Evolutionary conservation across 495 filamentous ascomycete species (phyloP), one percentile per base, ranked within the genome.

Genomic region (Physcia stellaris): DNA sequence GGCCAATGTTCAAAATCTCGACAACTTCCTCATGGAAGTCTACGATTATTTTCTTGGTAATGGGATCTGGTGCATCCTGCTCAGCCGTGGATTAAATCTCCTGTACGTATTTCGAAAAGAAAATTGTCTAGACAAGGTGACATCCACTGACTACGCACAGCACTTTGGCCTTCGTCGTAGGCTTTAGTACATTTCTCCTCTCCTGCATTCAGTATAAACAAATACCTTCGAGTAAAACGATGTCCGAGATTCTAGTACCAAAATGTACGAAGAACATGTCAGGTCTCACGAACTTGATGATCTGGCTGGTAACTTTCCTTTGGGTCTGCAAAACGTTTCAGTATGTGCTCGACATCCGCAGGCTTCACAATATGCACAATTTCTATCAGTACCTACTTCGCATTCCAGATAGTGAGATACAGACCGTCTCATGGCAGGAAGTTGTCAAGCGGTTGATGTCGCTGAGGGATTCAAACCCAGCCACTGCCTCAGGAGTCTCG

Each of bases 341-440:
- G 43, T 80, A 77, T 47, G 40, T 88, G 27, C 53, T 80, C n/a
- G 83, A 85, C 45, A 66, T 88, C 24, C 79, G 78, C 13, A 70
- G 78, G 16, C 68, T 96, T 12, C 63, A 71, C 46, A 67, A 83
- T 22, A 75, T 94, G 57, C 85, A 86, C 49, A 78, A 90, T 56
- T 98, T 96, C 58, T 98, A 85, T 57, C 59, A 73, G 28, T 73
- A 95, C 51, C 68, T 95, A 5, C 72, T 98, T 12, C 78, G 80
- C 22, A 79, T 98, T 23, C 82, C 83, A 2, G 92, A 96, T 48
- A 63, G 73, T 16, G 92, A 98, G 43, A 92, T 98, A 52, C 92
- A 96, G 58, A 94, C 87, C 0, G 79, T 96, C 23, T 84, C 86
- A 6, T 98, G 90, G 90, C 86, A 95, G 54, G 80, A 92, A 42